Conservation (phyloP, 1,284 basidiomycete genomes). For the Mycosarcoma mackinlayi region DNA sequence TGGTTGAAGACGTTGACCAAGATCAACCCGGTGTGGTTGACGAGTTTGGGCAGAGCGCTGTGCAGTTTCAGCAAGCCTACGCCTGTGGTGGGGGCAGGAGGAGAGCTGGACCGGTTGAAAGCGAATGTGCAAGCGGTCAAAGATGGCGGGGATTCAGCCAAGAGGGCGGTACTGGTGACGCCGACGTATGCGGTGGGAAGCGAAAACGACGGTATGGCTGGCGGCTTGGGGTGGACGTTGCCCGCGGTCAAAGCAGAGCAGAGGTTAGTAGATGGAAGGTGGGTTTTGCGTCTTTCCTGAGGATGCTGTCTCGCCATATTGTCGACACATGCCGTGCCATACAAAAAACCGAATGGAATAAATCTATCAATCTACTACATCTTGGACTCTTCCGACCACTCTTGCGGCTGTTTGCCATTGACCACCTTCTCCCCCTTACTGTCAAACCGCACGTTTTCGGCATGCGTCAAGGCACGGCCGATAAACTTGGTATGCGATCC, state of each 20-base stretch:
- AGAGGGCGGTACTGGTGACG: constrained; percentile 54
- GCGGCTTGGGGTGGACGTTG: constrained; percentile 62
- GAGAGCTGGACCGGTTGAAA: constrained; percentile 18
- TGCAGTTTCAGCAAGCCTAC: constrained; percentile 88
- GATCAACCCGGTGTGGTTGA: constrained; percentile 89
- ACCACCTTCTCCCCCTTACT: constrained; percentile 79
- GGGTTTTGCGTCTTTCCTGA: constrained; percentile 44
- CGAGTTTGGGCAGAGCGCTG: constrained; percentile 80
- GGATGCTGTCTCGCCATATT: too few relatives aligned
- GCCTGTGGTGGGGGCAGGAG: constrained; percentile 19
- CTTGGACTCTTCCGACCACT: constrained; percentile 29
- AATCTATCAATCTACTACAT: too few relatives aligned
- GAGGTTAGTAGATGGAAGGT: constrained; percentile 56
- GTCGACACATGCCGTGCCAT: too few relatives aligned
- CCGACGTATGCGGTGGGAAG: constrained; percentile 63
- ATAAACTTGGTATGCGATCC: constrained; percentile 83
- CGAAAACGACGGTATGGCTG: constrained; percentile 52
- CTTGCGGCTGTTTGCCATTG: constrained; percentile 72
- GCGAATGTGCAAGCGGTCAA: constrained; percentile 34
- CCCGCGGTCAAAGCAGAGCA: constrained; percentile 62
- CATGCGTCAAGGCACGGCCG: constrained; percentile 77
- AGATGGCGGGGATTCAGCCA: constrained; percentile 18
- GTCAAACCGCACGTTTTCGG: constrained; percentile 84
- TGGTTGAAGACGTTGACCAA: constrained; percentile 63
- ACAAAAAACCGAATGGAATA: too few relatives aligned